phyloP scores from a whole-genome alignment of 73 alveolate species.

The Urostyla sp. region DNA sequence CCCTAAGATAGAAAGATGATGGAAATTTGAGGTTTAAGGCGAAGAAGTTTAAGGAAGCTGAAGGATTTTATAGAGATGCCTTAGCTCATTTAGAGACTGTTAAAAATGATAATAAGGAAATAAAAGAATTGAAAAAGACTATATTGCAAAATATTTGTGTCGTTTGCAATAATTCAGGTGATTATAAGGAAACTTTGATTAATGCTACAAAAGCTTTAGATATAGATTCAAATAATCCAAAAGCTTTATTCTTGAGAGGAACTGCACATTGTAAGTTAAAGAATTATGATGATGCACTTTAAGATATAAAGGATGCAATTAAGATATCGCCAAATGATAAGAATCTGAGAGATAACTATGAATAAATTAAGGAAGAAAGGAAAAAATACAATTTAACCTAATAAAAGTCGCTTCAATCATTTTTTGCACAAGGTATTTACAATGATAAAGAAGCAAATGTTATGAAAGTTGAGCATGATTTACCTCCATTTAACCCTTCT shows the following conservation, averaged over 20 bases:
- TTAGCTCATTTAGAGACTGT: constrained; percentile 74
- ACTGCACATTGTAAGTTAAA: constrained; percentile 66
- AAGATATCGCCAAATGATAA: constrained; percentile 76
- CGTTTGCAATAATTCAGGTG: constrained; percentile 66
- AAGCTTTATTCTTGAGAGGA: constrained; percentile 81
- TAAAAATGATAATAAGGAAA: constrained; percentile 69
- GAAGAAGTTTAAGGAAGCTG: constrained; percentile 80
- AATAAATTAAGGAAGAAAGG: constrained; percentile 58
- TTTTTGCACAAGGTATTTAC: constrained; percentile 86
- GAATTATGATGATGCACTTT: constrained; percentile 74
- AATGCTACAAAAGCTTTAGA: constrained; percentile 73
- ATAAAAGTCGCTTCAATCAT: constrained; percentile 71
- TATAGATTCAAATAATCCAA: constrained; percentile 72
- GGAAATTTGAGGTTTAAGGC: constrained; percentile 88
- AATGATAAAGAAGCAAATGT: constrained; percentile 79
- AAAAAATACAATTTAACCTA: constrained; percentile 68
- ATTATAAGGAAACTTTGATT: constrained; percentile 72
- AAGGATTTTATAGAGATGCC: constrained; percentile 79
- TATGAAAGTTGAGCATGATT: constrained; percentile 45
- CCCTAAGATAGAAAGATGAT: constrained; percentile 84
- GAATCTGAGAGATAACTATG: constrained; percentile 74
- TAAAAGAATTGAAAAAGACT: constrained; percentile 61
- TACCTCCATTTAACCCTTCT: constrained; percentile 72
- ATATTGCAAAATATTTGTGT: constrained; percentile 66
- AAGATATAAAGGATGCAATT: constrained; percentile 76